Evolutionary conservation across 305 asterid species (phyloP).

Genomic region (Euphrasia arctica): DNA sequence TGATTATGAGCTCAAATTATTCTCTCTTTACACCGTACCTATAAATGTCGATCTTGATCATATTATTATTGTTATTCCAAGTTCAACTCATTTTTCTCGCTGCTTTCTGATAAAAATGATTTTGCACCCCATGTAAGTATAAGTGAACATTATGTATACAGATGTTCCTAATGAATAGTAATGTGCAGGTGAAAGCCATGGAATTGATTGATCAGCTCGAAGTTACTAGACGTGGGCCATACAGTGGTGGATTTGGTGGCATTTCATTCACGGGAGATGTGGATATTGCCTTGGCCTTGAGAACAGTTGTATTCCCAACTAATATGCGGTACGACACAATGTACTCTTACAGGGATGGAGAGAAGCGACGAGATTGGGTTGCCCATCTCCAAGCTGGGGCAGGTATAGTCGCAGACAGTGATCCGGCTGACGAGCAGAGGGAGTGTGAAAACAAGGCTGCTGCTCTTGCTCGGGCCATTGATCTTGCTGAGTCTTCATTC

Average conservation of each 20-base stretch:
- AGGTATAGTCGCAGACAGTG: slow-evolving; percentile 90
- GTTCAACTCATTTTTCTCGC: not conserved
- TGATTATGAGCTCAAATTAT: not conserved
- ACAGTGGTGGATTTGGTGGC: slow-evolving; percentile 97
- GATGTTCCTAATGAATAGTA: not conserved
- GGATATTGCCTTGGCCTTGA: slow-evolving; percentile 87
- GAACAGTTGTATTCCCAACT: slow-evolving; percentile 91
- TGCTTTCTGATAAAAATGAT: not conserved
- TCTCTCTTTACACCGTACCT: not conserved
- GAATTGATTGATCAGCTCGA: slow-evolving; percentile 84
- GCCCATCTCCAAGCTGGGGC: slow-evolving; percentile 98
- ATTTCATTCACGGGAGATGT: slow-evolving; percentile 86
- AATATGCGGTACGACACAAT: slow-evolving; percentile 59
- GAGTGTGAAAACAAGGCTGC: slow-evolving; percentile 97
- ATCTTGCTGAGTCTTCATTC: slow-evolving; percentile 93
- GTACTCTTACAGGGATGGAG: slow-evolving; percentile 63
- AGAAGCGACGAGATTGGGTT: slow-evolving; percentile 71
- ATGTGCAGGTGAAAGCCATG: slow-evolving; percentile 87
- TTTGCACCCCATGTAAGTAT: not conserved
- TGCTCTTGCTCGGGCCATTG: slow-evolving; percentile 86
- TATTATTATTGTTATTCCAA: slow-evolving; percentile 1
- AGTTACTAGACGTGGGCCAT: slow-evolving; percentile 84
- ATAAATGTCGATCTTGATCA: not conserved
- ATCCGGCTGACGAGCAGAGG: slow-evolving; percentile 82
- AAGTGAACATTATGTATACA: not conserved